Conservation (phyloP, 441 rosid genomes). For the Cnidoscolus chayamansa region DNA sequence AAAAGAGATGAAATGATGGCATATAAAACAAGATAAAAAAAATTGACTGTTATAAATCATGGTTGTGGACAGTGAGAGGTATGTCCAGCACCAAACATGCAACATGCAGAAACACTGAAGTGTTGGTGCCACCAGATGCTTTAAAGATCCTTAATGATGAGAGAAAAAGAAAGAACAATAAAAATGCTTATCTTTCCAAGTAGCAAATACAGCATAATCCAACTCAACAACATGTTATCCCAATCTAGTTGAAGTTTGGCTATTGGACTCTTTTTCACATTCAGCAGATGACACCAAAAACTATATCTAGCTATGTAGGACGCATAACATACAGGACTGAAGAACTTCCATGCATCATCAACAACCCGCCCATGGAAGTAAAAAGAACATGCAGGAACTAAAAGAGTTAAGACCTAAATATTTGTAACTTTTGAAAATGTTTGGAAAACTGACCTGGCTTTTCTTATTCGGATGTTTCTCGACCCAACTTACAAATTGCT, state of each 20-base stretch:
- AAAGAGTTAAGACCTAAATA: background rate
- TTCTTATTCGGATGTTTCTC: conserved; percentile 95
- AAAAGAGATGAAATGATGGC: background rate
- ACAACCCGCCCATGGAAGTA: background rate
- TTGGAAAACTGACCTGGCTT: conserved; percentile 55
- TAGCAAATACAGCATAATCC: background rate
- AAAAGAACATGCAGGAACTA: background rate
- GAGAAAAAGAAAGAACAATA: background rate
- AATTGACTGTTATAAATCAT: background rate
- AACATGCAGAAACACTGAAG: background rate
- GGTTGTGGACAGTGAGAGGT: background rate
- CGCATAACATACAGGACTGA: background rate
- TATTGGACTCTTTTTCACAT: background rate
- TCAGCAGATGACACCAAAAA: background rate
- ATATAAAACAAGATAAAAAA: background rate
- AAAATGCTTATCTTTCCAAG: background rate
- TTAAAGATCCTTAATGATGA: background rate
- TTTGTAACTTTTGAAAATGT: background rate
- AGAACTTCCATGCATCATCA: background rate
- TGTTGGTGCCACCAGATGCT: background rate
- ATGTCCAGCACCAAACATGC: background rate
- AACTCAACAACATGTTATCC: background rate
- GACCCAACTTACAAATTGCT: conserved; percentile 82
- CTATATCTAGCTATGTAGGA: background rate
- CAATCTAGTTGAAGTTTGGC: background rate